Evolutionary conservation across 2,329 filamentous ascomycete genomes (phyloP).

Genomic region (Berkeleyomyces rouxiae): DNA sequence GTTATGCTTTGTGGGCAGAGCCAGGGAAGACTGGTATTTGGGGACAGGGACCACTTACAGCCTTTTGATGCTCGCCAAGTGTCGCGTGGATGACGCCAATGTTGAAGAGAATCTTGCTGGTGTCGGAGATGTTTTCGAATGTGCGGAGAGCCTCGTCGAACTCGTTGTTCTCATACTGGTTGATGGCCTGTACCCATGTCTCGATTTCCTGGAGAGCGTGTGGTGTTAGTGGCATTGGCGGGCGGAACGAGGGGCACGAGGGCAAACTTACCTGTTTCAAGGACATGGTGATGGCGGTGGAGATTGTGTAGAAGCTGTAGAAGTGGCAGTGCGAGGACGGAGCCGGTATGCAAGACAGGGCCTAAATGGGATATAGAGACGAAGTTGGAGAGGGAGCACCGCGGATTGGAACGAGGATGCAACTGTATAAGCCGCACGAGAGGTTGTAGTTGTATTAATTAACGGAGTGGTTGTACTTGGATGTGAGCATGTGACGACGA

Average conservation of each 20-base stretch:
- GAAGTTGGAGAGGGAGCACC: too few species aligned
- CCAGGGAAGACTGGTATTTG: background rate
- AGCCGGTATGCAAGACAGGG: background rate
- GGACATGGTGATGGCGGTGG: slow-evolving; percentile 30
- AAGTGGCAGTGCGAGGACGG: too few species aligned
- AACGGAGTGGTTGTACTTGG: too few species aligned
- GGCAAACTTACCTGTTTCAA: slow-evolving; percentile 37
- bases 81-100: slow-evolving; percentile 96
- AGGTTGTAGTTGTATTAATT: too few species aligned
- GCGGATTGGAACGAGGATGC: too few species aligned
- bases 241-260: background rate
- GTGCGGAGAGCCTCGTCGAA: slow-evolving; percentile 76
- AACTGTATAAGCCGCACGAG: too few species aligned
- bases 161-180: slow-evolving; percentile 90
- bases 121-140: slow-evolving; percentile 80
- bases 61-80: slow-evolving; percentile 85
- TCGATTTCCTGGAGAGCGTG: slow-evolving; percentile 66
- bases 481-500: background rate
- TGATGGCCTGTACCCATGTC: slow-evolving; percentile 87
- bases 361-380: too few species aligned
- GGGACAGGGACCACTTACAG: slow-evolving; percentile 41
- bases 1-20: background rate
- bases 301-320: background rate
- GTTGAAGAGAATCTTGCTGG: slow-evolving; percentile 96
- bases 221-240: background rate